Percentiles rank a stretch among this genome's conserved stretches.
Conservation (phyloP, 2,329 filamentous ascomycete species). For the Penicillium sp. region DNA sequence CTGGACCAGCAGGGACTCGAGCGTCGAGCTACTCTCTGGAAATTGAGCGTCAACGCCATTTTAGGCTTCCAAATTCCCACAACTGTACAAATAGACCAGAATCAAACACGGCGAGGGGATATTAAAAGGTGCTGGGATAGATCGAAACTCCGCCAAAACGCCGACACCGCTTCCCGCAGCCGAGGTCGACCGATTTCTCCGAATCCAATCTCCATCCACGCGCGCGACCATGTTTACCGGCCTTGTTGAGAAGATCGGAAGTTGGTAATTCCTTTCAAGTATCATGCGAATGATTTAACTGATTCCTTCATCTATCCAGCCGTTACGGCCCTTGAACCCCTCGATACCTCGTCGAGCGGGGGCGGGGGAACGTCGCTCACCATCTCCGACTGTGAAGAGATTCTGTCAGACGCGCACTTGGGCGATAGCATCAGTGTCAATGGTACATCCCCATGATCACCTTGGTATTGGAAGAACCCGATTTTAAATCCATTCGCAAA, state of each 20-base stretch:
- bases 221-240: constrained; percentile 78
- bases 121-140: constrained; percentile 16
- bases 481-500: constrained; percentile 20
- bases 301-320: constrained; percentile 49
- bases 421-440: constrained; percentile 95
- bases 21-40: constrained; percentile 23
- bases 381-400: constrained; percentile 67
- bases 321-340: constrained; percentile 71
- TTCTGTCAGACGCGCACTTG: constrained; percentile 75
- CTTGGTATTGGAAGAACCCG: background rate
- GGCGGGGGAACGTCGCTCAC: constrained; percentile 84
- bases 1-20: constrained; percentile 17
- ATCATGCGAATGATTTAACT: constrained; percentile 15
- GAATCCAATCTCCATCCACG: constrained; percentile 14
- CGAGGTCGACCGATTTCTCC: constrained; percentile 22
- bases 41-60: constrained; percentile 25
- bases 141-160: constrained; percentile 23
- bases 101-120: background rate
- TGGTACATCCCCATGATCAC: constrained; percentile 45
- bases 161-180: constrained; percentile 25
- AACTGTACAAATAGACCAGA: constrained; percentile 1
- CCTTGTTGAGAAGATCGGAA: constrained; percentile 86
- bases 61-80: constrained; percentile 2
- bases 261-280: too few relatives aligned
- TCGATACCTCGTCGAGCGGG: constrained; percentile 65